phyloP scores from a whole-genome alignment of 2,329 filamentous ascomycete genomes.

The Onygena corvina region DNA sequence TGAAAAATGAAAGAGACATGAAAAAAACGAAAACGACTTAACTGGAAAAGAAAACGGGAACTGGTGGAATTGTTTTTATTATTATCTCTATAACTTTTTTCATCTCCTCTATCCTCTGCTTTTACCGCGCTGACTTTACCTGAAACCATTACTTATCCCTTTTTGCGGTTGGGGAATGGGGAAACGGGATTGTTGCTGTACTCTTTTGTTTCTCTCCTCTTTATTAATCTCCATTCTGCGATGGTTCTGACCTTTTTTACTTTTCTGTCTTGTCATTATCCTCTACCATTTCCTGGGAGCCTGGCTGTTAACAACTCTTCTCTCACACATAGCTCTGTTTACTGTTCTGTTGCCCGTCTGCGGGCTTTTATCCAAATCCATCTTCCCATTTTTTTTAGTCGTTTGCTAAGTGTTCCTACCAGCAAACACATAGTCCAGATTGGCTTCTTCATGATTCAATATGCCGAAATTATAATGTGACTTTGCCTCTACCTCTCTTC shows the following conservation, averaged over 20 bases:
- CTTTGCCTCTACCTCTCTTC: neutral
- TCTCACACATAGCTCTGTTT: neutral
- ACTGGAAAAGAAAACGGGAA: constrained; percentile 7
- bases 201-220: neutral
- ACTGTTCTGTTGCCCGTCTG: constrained; percentile 6
- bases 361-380: constrained; percentile 4
- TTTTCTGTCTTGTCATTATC: constrained; percentile 6
- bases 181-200: constrained; percentile 6
- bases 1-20: constrained; percentile 1
- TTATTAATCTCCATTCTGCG: constrained; percentile 1
- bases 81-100: neutral
- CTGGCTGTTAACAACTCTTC: neutral
- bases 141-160: constrained; percentile 5
- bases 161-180: constrained; percentile 7
- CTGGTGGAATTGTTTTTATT: constrained; percentile 4
- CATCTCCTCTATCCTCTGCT: neutral
- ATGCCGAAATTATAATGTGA: neutral
- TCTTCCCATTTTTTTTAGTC: neutral
- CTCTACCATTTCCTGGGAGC: constrained; percentile 4
- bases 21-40: constrained; percentile 6
- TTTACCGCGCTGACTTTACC: constrained; percentile 1
- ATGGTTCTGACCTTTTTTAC: neutral
- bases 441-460: neutral
- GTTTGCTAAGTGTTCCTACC: neutral
- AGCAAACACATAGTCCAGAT: neutral